phyloP scores from a whole-genome alignment of 768 basidiomycete species.

The Cystobasidium onofrii region DNA sequence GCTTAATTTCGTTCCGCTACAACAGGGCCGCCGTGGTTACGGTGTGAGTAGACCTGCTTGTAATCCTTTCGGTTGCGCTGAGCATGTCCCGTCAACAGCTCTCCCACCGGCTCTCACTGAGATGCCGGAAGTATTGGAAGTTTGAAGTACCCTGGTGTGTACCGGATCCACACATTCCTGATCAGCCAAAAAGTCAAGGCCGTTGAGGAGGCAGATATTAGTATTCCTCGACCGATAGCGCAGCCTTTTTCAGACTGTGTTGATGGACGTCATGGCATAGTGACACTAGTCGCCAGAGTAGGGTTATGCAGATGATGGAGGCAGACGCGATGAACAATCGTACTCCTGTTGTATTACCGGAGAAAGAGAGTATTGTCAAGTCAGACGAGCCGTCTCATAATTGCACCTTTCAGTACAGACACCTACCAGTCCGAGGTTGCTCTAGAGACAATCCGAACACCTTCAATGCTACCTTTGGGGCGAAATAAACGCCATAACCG shows the following conservation, averaged over 20 bases:
- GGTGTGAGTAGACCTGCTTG: background rate
- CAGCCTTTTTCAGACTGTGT: background rate
- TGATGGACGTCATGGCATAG: background rate
- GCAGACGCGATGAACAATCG: background rate
- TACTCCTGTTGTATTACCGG: background rate
- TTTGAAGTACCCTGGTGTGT: constrained; percentile 24
- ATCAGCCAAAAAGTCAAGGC: too few species aligned
- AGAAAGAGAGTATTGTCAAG: background rate
- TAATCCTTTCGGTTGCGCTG: background rate
- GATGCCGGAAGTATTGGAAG: constrained; percentile 23
- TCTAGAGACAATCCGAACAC: background rate
- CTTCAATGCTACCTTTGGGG: background rate
- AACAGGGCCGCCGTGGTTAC: background rate
- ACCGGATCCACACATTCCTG: too few species aligned
- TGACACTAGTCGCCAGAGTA: background rate
- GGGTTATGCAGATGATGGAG: background rate
- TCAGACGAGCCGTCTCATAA: background rate
- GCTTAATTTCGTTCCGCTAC: background rate
- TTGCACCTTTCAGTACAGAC: background rate
- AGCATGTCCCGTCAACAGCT: background rate
- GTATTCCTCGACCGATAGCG: background rate
- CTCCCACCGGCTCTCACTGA: constrained; percentile 1
- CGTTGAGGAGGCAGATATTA: too few species aligned
- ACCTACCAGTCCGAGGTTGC: background rate
- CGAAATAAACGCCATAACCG: background rate